Base-by-base conservation (phyloP, 306 rosid genomes). In the Hippophae tibetana region DNA sequence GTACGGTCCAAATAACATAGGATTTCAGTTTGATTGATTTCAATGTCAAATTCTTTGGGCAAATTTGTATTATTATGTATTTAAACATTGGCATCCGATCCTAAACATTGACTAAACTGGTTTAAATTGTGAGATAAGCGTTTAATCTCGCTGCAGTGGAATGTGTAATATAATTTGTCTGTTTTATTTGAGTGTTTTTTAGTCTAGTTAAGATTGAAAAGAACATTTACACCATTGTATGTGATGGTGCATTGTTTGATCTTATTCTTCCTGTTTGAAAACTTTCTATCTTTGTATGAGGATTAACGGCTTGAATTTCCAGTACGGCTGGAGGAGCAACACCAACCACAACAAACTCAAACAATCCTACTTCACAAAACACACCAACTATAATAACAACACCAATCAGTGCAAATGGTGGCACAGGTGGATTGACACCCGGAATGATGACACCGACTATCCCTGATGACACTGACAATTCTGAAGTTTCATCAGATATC, bases 261-360 rank as follows among this genome's bases (percentile, higher is more conserved):
- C 46, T 44, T 8, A 26, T 44, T 60, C 27, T 47, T 51, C 38
- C 7, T 13, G 49, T 40, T 25, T 46, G 14, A 48, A 18, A 48
- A 48, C 8, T 10, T 56, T 43, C 6, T 42, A 10, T 40, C 43
- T 27, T 14, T 14, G 46, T 50, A 42, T 23, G 41, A 42, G 1
- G 7, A 14, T 14, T 10, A 64, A 71, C 60, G 63, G 51, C 13
- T 64, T 56, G 38, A 42, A 66, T 44, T 7, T 63, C 46, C 69
- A 93, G 99, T 72, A 42, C 85, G 57, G 90, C 90, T 5, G 94
- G 99, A 75, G 99, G 99, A 54, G 45, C 71, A 53, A 75, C 78
- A 5, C 88, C 96, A n/a, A 63, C 27, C 51, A 70, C 86, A 26
- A 56, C 82, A 11, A 46, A 82, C 9, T 7, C 78, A 47, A 66